Percentiles rank a stretch among this genome's conserved stretches.
phyloP scores from a whole-genome alignment of 1,139 yeast genomes.

The Saccharomyces hybrid region DNA sequence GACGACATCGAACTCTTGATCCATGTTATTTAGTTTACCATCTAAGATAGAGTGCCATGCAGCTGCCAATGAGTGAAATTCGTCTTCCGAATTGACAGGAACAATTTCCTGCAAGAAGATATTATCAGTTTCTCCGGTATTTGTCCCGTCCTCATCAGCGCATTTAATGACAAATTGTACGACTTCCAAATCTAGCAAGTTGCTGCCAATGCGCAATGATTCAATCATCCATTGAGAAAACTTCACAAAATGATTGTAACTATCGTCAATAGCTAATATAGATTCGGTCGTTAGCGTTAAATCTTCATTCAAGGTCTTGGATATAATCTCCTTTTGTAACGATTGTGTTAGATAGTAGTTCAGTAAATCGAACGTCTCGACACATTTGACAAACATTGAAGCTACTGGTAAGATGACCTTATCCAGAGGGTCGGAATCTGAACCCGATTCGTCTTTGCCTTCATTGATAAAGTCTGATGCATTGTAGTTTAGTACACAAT shows the following conservation, averaged over 20 bases:
- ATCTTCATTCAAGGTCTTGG: constrained; percentile 30
- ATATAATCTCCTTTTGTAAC: constrained; percentile 28
- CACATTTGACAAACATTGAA: constrained; percentile 20
- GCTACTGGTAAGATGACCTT: constrained; percentile 18
- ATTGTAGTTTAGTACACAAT: constrained; percentile 16
- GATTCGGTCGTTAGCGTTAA: constrained; percentile 21
- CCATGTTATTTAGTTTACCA: constrained; percentile 15
- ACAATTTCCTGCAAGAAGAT: constrained; percentile 30
- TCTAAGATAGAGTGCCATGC: constrained; percentile 23
- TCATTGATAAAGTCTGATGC: constrained; percentile 8
- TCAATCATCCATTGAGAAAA: constrained; percentile 33
- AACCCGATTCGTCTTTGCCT: constrained; percentile 2
- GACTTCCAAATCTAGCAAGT: constrained; percentile 24
- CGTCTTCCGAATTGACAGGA: constrained; percentile 21
- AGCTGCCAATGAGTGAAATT: constrained; percentile 18
- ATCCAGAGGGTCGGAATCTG: constrained; percentile 1
- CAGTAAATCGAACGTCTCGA: constrained; percentile 28
- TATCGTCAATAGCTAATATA: constrained; percentile 24
- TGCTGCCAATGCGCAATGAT: constrained; percentile 19
- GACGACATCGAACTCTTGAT: constrained; percentile 13
- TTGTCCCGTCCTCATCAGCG: constrained; percentile 29
- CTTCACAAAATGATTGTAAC: constrained; percentile 30
- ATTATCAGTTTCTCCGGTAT: constrained; percentile 26
- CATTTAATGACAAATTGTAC: constrained; percentile 27
- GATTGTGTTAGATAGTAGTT: constrained; percentile 30